phyloP scores from a whole-genome alignment of 2,329 filamentous ascomycete species.

The Fusarium newnesense region DNA sequence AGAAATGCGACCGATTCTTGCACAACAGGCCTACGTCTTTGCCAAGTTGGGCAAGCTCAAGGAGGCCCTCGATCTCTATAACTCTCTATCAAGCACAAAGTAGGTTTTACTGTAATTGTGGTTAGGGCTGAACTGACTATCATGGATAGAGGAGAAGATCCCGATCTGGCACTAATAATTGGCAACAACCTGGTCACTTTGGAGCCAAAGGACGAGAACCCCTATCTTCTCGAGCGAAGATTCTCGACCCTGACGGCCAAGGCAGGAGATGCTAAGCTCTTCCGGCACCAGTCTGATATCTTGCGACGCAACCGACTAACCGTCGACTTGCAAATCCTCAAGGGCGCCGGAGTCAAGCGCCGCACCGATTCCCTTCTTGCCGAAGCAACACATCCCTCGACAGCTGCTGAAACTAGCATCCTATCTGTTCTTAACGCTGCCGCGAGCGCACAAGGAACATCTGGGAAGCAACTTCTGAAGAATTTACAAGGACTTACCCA shows the following conservation, averaged over 20 bases:
- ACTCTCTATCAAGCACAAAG: slow-evolving; percentile 69
- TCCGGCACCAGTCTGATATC: slow-evolving; percentile 72
- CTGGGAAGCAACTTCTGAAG: slow-evolving; percentile 75
- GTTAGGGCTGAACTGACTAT: slow-evolving; percentile 24
- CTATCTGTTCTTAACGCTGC: slow-evolving; percentile 72
- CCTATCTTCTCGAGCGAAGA: slow-evolving; percentile 73
- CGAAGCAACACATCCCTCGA: slow-evolving; percentile 43
- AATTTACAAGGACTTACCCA: slow-evolving; percentile 76
- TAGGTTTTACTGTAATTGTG: slow-evolving; percentile 52
- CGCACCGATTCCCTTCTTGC: slow-evolving; percentile 57
- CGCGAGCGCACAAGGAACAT: slow-evolving; percentile 72
- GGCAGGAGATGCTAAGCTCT: slow-evolving; percentile 71
- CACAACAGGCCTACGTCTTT: slow-evolving; percentile 80
- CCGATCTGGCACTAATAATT: slow-evolving; percentile 72
- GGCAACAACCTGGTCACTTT: slow-evolving; percentile 69
- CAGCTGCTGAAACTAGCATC: slow-evolving; percentile 49
- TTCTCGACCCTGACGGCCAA: slow-evolving; percentile 64
- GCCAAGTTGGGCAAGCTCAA: slow-evolving; percentile 71
- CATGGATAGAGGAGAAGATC: slow-evolving; percentile 68
- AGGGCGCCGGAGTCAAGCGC: slow-evolving; percentile 69
- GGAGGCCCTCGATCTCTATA: slow-evolving; percentile 72
- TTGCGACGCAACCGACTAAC: slow-evolving; percentile 70
- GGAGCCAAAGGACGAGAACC: slow-evolving; percentile 63
- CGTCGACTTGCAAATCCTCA: slow-evolving; percentile 73
- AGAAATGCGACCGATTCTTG: slow-evolving; percentile 78